These are phyloP conservation scores for Phyllosticta citribraziliensis DNA, from an alignment of 2,329 filamentous ascomycete species.

Conservation along the genomic window DNA sequence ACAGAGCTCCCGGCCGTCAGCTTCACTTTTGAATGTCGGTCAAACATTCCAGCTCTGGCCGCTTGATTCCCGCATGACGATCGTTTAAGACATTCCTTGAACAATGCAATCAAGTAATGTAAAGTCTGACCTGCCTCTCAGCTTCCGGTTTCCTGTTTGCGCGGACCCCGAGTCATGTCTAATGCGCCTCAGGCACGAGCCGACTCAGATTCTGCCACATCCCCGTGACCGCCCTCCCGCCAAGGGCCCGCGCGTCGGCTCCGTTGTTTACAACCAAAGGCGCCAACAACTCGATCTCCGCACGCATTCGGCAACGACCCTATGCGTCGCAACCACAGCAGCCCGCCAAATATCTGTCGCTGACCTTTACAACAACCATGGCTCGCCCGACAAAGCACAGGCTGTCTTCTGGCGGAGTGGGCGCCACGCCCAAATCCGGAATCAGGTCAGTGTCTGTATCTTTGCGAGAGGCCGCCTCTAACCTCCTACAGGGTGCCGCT, in stretches of 20 bases:
- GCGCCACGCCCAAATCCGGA: neutral
- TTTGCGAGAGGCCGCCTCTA: neutral
- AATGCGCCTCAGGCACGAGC: no score
- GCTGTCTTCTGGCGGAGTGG: neutral
- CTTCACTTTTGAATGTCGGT: neutral
- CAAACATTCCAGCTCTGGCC: no score
- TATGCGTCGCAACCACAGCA: neutral
- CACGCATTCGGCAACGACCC: neutral
- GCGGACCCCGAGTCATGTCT: no score
- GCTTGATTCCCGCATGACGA: no score
- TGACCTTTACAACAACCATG: neutral
- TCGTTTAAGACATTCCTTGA: no score
- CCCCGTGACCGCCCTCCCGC: no score
- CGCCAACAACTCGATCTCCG: neutral
- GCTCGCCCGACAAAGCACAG: neutral
- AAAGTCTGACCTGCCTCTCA: no score
- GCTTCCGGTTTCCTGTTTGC: no score
- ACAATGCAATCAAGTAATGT: no score
- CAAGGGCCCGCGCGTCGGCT: neutral
- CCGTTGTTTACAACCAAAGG: neutral
- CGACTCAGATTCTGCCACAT: no score
- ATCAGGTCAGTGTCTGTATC: slow-evolving; percentile 8
- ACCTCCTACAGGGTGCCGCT: slow-evolving; percentile 63
- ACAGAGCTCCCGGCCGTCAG: neutral
- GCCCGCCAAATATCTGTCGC: neutral